Conservation (phyloP, 345 rosid species). For the Crucihimalaya himalaica region DNA sequence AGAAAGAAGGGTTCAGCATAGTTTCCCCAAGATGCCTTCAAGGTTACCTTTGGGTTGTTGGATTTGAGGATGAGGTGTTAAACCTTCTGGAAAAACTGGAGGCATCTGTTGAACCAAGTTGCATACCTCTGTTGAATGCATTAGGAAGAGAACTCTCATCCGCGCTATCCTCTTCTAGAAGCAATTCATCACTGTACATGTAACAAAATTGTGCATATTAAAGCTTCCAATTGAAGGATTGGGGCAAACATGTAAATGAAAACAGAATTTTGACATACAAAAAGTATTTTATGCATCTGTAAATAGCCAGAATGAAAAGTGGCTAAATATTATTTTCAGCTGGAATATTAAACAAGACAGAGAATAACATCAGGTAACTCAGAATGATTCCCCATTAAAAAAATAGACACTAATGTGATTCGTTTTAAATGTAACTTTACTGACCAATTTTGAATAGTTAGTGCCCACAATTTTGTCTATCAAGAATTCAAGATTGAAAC, state of each 20-base stretch:
- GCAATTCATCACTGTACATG: slow-evolving; percentile 75
- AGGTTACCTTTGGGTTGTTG: slow-evolving; percentile 60
- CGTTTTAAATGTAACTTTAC: not conserved
- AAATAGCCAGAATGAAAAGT: not conserved
- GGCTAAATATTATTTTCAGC: not conserved
- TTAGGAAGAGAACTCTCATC: slow-evolving; percentile 56
- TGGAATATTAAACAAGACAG: not conserved
- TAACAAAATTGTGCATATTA: slow-evolving; percentile 26
- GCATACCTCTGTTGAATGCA: slow-evolving; percentile 73
- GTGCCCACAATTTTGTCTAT: not conserved
- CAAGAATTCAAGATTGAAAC: slow-evolving; percentile 3
- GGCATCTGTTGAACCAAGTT: slow-evolving; percentile 63
- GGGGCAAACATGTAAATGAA: slow-evolving; percentile 1
- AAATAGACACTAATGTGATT: slow-evolving; percentile 7
- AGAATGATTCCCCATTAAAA: not conserved
- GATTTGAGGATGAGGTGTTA: slow-evolving; percentile 53
- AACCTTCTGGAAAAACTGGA: slow-evolving; percentile 54
- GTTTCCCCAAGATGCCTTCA: not conserved
- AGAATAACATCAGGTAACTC: slow-evolving; percentile 17
- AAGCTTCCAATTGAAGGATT: slow-evolving; percentile 9
- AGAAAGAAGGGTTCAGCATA: not conserved
- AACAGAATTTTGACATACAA: not conserved
- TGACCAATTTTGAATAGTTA: not conserved
- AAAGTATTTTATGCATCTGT: slow-evolving; percentile 9
- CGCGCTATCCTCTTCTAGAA: slow-evolving; percentile 80